Percentiles rank a stretch among this genome's conserved stretches.
Conservation (phyloP, 108 stramenopile species). For the Nitzschia putrida region DNA sequence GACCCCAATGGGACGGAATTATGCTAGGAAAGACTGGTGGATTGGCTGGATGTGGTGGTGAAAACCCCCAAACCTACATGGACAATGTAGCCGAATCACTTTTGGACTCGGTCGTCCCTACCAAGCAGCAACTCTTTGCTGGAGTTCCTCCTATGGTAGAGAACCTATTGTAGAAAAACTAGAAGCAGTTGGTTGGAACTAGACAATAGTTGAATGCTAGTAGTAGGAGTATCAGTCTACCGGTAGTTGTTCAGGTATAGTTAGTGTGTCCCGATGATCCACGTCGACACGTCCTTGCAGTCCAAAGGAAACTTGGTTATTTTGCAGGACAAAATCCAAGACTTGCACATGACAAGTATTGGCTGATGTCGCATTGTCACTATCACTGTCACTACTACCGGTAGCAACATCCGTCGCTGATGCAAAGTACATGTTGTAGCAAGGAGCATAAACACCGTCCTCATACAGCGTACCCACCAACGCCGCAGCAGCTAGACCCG, state of each 20-base stretch:
- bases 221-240: neutral
- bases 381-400: too few relatives aligned
- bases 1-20: slow-evolving; percentile 56
- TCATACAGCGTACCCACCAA: slow-evolving; percentile 55
- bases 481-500: slow-evolving; percentile 78
- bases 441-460: slow-evolving; percentile 11
- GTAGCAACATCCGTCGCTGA: too few relatives aligned
- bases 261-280: slow-evolving; percentile 25
- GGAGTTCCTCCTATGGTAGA: slow-evolving; percentile 75
- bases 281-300: slow-evolving; percentile 38
- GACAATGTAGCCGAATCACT: slow-evolving; percentile 77
- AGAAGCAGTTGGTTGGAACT: neutral
- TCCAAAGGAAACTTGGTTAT: slow-evolving; percentile 15
- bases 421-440: slow-evolving; percentile 45
- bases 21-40: slow-evolving; percentile 45
- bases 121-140: slow-evolving; percentile 68
- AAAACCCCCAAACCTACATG: slow-evolving; percentile 63
- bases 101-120: slow-evolving; percentile 59
- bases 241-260: slow-evolving; percentile 12
- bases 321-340: slow-evolving; percentile 20
- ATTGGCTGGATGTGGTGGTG: slow-evolving; percentile 59
- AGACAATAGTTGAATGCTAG: neutral
- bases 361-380: slow-evolving; percentile 68
- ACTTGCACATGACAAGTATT: slow-evolving; percentile 55
- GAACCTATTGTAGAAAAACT: slow-evolving; percentile 53